Base-by-base conservation (phyloP, 768 basidiomycete species). In the Psilocybe cyanescens region DNA sequence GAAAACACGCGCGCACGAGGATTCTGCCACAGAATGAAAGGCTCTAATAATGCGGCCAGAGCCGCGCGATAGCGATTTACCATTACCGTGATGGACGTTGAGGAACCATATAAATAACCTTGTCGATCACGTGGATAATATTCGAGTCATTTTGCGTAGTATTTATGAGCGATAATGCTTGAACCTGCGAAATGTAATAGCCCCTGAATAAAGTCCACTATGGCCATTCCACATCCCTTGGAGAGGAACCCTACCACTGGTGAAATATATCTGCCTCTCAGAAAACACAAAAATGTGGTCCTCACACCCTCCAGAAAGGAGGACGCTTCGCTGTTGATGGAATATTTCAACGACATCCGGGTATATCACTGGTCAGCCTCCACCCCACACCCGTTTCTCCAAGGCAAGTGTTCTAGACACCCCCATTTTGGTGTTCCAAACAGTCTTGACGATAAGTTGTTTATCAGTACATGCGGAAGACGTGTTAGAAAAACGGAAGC, bases 221-320 rank as follows among this genome's bases (percentile, higher is more conserved):
- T 31, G 30, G 30, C 19, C n/a, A 54, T 37, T 16, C 31, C 33
- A 2, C 52, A 46, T 29, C 49, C 39, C 11, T 24, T 77, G 1
- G 69, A 78, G 58, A 48, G 72, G 16, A 74, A 77, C 59, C 58
- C 70, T 7, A 52, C 52, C 37, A 75, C 73, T 12, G 66, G 71
- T 41, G 76, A 79, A 60, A 72, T 71, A 6, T 88, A 83, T 70
- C 76, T 89, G 14, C 82, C 24, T 12, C 77, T 89, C 17, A 64
- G 64, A 53, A 65, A 73, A 29, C 85, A 85, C 37, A 75, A 79
- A 54, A 76, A 83, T 59, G 81, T 88, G 60, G 81, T 89, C 59
- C 62, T 89, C 29, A 89, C 87, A 7, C 81, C 87, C 16, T 83
- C 84, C 16, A 83, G 87, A 44, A 55, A 68, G 55, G 74, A 69